These are phyloP conservation scores for Barnettozyma siamensis DNA, from an alignment of 805 yeast species.

Conservation along the genomic window DNA sequence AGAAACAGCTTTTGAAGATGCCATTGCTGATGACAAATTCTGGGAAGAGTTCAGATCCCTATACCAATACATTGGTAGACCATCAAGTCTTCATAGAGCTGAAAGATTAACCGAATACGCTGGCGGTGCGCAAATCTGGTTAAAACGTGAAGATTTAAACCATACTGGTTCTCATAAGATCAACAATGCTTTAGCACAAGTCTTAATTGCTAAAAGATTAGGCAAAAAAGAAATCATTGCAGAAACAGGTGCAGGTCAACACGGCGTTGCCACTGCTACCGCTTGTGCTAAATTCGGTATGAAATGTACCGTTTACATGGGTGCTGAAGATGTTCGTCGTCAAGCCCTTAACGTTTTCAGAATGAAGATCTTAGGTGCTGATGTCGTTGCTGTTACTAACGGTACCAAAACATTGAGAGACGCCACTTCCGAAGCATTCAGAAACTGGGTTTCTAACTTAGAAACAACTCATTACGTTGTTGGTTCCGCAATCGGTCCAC, in stretches of 20 bases:
- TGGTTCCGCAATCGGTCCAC: conserved; percentile 99
- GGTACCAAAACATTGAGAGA: conserved; percentile 97
- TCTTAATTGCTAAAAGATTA: conserved; percentile 68
- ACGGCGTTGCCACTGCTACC: conserved; percentile 90
- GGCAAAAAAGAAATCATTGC: conserved; percentile 78
- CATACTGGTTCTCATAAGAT: conserved; percentile 89
- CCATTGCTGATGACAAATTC: conserved; percentile 82
- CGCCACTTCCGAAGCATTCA: conserved; percentile 95
- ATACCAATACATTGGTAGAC: conserved; percentile 94
- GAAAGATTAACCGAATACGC: conserved; percentile 83
- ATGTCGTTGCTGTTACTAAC: conserved; percentile 85
- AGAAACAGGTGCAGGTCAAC: conserved; percentile 93
- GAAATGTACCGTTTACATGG: conserved; percentile 94
- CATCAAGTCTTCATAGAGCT: conserved; percentile 87
- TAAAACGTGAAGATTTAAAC: conserved; percentile 93
- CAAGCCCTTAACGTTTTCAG: conserved; percentile 97
- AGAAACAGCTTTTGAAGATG: conserved; percentile 81
- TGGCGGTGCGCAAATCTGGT: conserved; percentile 96
- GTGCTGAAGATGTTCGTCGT: conserved; percentile 98
- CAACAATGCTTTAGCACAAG: conserved; percentile 80
- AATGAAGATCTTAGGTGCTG: conserved; percentile 94
- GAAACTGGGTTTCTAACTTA: conserved; percentile 90
- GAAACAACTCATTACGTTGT: conserved; percentile 88
- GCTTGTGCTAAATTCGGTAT: conserved; percentile 91
- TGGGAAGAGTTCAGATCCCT: conserved; percentile 88